Base-by-base conservation (phyloP, 495 filamentous ascomycete species). In the Penicillium steckii region DNA sequence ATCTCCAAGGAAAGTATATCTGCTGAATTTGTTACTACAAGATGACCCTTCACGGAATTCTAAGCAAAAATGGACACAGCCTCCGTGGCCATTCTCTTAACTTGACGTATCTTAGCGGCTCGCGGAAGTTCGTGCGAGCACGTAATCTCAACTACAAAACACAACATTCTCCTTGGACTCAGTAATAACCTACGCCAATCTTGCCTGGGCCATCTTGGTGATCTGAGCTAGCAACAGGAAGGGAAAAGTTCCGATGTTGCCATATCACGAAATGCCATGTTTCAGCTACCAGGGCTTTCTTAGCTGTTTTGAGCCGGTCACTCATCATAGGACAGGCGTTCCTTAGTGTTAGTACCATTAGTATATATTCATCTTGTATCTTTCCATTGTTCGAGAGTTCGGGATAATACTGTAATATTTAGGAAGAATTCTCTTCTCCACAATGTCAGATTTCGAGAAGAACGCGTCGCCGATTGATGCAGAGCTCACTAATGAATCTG, bases 151-250 rank as follows among this genome's bases (percentile, higher is more conserved):
- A 30, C 35, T 53, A 18, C 46, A 50, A 63, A 66, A 59, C 30
- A 55, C 67, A 68, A 64, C 70, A 73, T 70, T 46, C 6, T 2
- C 18, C 10, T n/a, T n/a, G n/a, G n/a, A n/a, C n/a, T n/a, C n/a
- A n/a, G n/a, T n/a, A n/a, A n/a, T n/a, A n/a, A n/a, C n/a, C n/a
- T n/a, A n/a, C n/a, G n/a, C n/a, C n/a, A n/a, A n/a, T n/a, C n/a
- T n/a, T n/a, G n/a, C n/a, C n/a, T n/a, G n/a, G 53, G 23, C 18
- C n/a, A 12, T 26, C 18, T 4, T 12, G 37, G 21, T 37, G 24
- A 24, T n/a, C 8, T 29, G 33, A 17, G 13, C 35, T n/a, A 29
- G 21, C 18, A 22, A 13, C 8, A 2, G 13, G 44, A 38, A 49
- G 21, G 27, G 41, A 10, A 44, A 52, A 8, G 4, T 9, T 30